phyloP scores from a whole-genome alignment of 768 basidiomycete species.

The Butyriboletus loyo region DNA sequence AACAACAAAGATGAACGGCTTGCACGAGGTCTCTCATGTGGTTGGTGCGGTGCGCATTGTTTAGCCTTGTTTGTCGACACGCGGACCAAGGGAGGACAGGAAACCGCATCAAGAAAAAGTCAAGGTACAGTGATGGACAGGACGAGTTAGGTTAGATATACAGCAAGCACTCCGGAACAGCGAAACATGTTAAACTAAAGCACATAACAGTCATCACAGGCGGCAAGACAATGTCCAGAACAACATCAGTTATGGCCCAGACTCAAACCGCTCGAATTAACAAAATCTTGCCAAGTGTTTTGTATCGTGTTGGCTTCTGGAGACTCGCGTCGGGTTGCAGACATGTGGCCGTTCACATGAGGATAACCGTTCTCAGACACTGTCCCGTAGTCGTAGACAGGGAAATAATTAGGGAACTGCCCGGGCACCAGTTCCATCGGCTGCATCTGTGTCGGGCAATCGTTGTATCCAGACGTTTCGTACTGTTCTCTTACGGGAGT shows the following conservation, averaged over 20 bases:
- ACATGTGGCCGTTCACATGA: slow-evolving; percentile 40
- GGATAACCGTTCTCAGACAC: slow-evolving; percentile 31
- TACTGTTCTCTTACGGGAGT: slow-evolving; percentile 26
- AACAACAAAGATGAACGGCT: neutral
- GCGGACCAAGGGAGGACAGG: neutral
- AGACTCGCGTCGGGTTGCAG: slow-evolving; percentile 37
- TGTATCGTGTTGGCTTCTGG: slow-evolving; percentile 60
- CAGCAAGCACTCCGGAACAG: slow-evolving; percentile 3
- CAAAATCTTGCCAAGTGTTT: slow-evolving; percentile 64
- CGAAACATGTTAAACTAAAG: slow-evolving; percentile 9
- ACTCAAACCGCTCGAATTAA: slow-evolving; percentile 31
- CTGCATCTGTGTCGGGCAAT: slow-evolving; percentile 24
- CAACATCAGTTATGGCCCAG: slow-evolving; percentile 12
- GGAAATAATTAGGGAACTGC: slow-evolving; percentile 66
- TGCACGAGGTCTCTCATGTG: neutral
- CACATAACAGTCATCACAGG: slow-evolving; percentile 5
- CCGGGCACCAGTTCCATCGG: slow-evolving; percentile 32
- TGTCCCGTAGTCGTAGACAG: slow-evolving; percentile 68
- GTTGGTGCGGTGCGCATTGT: slow-evolving; percentile 8
- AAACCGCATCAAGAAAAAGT: slow-evolving; percentile 16
- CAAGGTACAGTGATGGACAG: slow-evolving; percentile 17
- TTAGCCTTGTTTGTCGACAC: slow-evolving; percentile 22
- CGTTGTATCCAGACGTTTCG: slow-evolving; percentile 20
- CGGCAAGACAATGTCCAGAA: slow-evolving; percentile 8
- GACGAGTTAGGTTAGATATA: too few species aligned